A percentile compares a stretch with the other conserved stretches of the same genome.
These are phyloP conservation scores for Botryotinia narcissicola DNA, from an alignment of 2,329 filamentous ascomycete genomes.

Conservation along the genomic window DNA sequence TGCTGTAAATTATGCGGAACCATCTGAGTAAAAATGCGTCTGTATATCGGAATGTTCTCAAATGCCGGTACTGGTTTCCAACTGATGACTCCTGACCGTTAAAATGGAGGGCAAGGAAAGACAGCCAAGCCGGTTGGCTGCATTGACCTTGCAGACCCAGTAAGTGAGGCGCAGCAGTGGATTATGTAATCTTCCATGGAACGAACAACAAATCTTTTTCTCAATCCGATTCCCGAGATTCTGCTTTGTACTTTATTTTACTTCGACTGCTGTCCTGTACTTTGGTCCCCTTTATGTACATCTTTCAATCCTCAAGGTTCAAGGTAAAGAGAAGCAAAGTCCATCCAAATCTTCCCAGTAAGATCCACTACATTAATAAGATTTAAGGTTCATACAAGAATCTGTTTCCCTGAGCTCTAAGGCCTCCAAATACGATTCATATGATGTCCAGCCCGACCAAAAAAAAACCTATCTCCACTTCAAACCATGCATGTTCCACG, in stretches of 20 bases:
- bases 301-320: not conserved
- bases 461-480: not conserved
- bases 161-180: not conserved
- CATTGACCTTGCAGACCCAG: not conserved
- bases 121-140: not conserved
- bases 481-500: conserved; percentile 1
- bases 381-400: not conserved
- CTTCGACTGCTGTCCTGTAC: not conserved
- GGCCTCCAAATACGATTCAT: not conserved
- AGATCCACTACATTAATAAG: not conserved
- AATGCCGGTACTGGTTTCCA: not conserved
- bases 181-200: not conserved
- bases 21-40: not conserved
- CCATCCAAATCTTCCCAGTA: not conserved
- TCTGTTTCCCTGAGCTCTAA: not conserved
- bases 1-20: not conserved
- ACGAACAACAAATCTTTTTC: not conserved
- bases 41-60: not conserved
- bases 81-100: not conserved
- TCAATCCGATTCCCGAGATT: not conserved
- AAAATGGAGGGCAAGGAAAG: not conserved
- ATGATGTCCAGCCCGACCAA: not conserved
- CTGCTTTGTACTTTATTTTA: not conserved
- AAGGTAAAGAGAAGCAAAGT: not conserved
- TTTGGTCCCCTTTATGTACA: not conserved